Evolutionary conservation across 106 monocot species (phyloP).

Genomic region (Xerophyta viscosa): DNA sequence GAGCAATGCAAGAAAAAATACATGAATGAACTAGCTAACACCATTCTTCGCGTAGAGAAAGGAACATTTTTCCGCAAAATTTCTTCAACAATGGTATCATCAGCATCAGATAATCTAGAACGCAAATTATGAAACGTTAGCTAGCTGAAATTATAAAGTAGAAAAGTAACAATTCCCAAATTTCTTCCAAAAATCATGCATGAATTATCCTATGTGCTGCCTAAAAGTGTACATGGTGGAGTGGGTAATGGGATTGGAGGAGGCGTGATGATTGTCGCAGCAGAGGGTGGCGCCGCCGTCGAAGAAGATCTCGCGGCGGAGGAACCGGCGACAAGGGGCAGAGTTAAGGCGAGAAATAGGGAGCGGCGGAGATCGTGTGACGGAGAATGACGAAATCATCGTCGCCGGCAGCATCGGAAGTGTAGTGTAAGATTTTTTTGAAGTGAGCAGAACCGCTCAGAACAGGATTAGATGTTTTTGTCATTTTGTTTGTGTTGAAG

Average conservation of each 20-base stretch:
- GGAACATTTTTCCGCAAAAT: conserved; percentile 16
- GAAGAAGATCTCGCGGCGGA: conserved; percentile 31
- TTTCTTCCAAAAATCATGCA: too few relatives aligned
- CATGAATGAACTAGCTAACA: conserved; percentile 41
- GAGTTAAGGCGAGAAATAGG: conserved; percentile 26
- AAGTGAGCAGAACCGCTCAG: too few relatives aligned
- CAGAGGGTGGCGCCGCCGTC: conserved; percentile 28
- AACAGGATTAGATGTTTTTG: too few relatives aligned
- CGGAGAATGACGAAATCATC: too few relatives aligned
- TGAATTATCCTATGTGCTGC: too few relatives aligned
- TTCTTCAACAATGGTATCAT: conserved; percentile 12
- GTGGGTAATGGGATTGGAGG: too few relatives aligned
- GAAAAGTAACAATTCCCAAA: not conserved
- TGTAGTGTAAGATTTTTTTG: too few relatives aligned
- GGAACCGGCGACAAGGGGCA: conserved; percentile 16
- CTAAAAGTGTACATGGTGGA: too few relatives aligned
- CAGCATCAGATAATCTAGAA: conserved; percentile 20
- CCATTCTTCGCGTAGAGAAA: conserved; percentile 31
- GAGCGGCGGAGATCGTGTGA: too few relatives aligned
- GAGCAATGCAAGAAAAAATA: conserved; percentile 40
- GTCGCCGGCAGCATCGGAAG: too few relatives aligned
- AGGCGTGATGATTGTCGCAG: not conserved
- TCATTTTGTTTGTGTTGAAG: too few relatives aligned
- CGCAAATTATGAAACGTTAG: conserved; percentile 3
- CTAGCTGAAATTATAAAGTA: not conserved